Evolutionary conservation across 371 early-diverging fungal genomes (phyloP), one percentile per base, ranked within the genome.

Genomic region (Mucor indicus): DNA sequence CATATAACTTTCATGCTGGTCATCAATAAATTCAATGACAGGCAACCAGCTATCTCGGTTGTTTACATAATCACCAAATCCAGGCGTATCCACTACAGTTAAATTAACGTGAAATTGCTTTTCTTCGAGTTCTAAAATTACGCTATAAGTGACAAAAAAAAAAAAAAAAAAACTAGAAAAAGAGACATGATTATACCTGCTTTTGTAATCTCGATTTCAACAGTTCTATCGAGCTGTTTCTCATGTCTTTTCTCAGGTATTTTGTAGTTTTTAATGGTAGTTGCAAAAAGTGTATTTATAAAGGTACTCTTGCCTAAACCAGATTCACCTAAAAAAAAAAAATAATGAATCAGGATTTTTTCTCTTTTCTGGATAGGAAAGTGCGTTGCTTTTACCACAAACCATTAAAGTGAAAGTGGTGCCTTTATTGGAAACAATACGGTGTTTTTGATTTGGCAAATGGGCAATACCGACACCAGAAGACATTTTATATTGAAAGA

Each of bases 341-440:
- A 87, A 84, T 69, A 72, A 74, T 43, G 83, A 74, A 24, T 75
- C 86, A 53, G 64, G 72, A 56, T 81, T 80, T 67, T 35, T n/a
- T 42, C 1, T 30, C 2, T 23, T 33, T 23, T 22, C 25, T 12
- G 10, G 2, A 63, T 84, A 5, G 11, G 5, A 29, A 29, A 12
- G 12, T 6, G 30, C 12, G 12, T 29, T 29, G 30, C 12, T 29
- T 29, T 64, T 84, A 87, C 98, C 99, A 47, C 95, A 95, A 13
- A 96, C 95, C 91, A 97, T 93, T 53, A 98, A 57, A 32, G 96
- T 96, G 64, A 95, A 97, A 78, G 89, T 83, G 31, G 93, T 84
- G 24, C 96, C 97, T 57, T 86, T 87, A 61, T 94, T 88, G 54
- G 91, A 90, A 42, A 91, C 92, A 71, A 93, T 95, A 75, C 90